Evolutionary conservation across 176 grass and related monocot genomes (phyloP).

Genomic region (Melocanna baccifera): DNA sequence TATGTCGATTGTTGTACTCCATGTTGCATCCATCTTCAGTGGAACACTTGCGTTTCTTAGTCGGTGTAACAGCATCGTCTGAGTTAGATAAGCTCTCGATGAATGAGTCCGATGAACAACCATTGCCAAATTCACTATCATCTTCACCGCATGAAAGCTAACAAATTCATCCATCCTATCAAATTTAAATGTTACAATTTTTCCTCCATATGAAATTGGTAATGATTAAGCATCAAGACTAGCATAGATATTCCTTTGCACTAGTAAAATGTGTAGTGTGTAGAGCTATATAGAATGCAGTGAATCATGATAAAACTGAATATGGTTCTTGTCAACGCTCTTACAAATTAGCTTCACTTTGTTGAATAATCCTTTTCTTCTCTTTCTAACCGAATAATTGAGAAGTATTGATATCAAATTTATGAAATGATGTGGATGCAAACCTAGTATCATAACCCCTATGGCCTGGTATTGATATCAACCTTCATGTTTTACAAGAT

Average conservation of each 20-base stretch:
- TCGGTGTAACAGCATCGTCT: too few relatives aligned
- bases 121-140: too few relatives aligned
- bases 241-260: not conserved
- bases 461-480: not conserved
- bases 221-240: too few relatives aligned
- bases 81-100: too few relatives aligned
- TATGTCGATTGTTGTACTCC: too few relatives aligned
- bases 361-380: not conserved
- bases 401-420: conserved; percentile 2
- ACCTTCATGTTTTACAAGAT: not conserved
- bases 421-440: not conserved
- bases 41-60: too few relatives aligned
- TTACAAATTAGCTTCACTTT: conserved; percentile 11
- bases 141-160: too few relatives aligned
- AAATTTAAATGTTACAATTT: too few relatives aligned
- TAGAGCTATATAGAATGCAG: not conserved
- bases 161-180: too few relatives aligned
- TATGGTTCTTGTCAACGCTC: conserved; percentile 2
- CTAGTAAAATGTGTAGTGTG: not conserved
- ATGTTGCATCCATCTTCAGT: too few relatives aligned
- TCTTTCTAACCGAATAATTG: not conserved
- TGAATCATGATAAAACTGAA: not conserved
- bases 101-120: too few relatives aligned
- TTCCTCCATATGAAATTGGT: too few relatives aligned
- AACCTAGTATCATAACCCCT: not conserved